Evolutionary conservation across 805 yeast genomes (phyloP), one percentile per base, ranked within the genome.

Genomic region (Nakazawaea peltata): DNA sequence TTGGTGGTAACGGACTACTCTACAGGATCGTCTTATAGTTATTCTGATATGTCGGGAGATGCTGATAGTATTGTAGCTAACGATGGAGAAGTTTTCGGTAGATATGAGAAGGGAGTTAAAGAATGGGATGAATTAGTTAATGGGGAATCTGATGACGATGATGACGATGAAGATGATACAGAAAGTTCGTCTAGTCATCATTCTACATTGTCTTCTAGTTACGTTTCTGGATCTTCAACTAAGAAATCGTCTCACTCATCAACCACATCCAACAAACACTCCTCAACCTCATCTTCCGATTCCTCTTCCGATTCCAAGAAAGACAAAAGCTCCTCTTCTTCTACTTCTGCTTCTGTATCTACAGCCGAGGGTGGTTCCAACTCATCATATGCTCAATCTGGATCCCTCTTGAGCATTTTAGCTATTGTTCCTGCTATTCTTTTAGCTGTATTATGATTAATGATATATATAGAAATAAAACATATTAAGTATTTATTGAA

Each of bases 41-140:
- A 69, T 46, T 42, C 54, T 5, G 71, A 66, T 44, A 41, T 43
- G 19, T 41, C 59, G 22, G 74, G 75, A 4, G 32, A 42, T 15
- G 58, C 62, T 59, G 39, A 46, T 18, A 60, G 69, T 2, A 67
- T 69, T 34, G 42, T 46, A 31, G 61, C 69, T 12, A 45, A 50
- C 8, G 57, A 48, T n/a, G 74, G 75, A 4, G 21, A 56, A 31
- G 66, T 80, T 28, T 63, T 71, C 45, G 81, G 81, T n/a, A 65
- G 76, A 50, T 45, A 50, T 31, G 49, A 51, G 1, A 49, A 61
- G 40, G 74, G 64, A 18, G 51, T 57, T 33, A 42, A 48, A 22
- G 64, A 62, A 24, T 63, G 58, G 37, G 50, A 46, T 12, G 39
- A 39, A 10, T 53, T 64, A 29, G 49, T 47, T 13, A 42, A 39